Conservation (phyloP, 257 asterid species). For the Penstemon davidsonii region DNA sequence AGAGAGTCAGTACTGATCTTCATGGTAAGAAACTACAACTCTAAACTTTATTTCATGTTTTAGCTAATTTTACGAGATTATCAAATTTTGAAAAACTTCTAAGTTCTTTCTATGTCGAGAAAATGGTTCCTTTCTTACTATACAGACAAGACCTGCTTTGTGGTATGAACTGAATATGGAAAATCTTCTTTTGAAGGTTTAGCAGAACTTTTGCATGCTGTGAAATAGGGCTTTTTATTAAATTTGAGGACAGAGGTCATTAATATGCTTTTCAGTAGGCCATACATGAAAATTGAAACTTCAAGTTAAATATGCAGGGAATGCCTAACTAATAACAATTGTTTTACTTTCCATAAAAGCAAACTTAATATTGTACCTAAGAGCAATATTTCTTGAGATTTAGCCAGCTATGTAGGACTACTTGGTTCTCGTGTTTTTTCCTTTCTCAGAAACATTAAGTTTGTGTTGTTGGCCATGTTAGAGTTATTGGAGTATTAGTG, state of each 20-base stretch:
- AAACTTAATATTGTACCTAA: not conserved
- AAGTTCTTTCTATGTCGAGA: not conserved
- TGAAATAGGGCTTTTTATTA: not conserved
- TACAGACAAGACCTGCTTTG: not conserved
- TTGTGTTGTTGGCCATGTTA: not conserved
- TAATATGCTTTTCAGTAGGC: constrained; percentile 2
- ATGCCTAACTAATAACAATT: constrained; percentile 1
- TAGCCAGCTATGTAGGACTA: constrained; percentile 2
- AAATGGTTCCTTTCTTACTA: not conserved
- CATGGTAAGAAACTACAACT: not conserved
- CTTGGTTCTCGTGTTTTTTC: not conserved
- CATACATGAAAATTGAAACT: not conserved
- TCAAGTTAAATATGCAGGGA: not conserved
- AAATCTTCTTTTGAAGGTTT: not conserved
- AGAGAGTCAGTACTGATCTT: no score
- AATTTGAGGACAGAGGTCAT: not conserved
- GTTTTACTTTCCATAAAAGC: constrained; percentile 2
- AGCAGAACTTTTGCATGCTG: not conserved
- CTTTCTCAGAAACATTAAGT: not conserved
- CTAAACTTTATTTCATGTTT: constrained; percentile 7
- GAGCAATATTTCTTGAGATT: constrained; percentile 3
- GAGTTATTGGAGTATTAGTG: not conserved
- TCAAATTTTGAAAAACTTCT: not conserved
- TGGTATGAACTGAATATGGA: not conserved
- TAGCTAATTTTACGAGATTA: not conserved